Conservation (phyloP, 306 rosid species). For the Glycyrrhiza uralensis region DNA sequence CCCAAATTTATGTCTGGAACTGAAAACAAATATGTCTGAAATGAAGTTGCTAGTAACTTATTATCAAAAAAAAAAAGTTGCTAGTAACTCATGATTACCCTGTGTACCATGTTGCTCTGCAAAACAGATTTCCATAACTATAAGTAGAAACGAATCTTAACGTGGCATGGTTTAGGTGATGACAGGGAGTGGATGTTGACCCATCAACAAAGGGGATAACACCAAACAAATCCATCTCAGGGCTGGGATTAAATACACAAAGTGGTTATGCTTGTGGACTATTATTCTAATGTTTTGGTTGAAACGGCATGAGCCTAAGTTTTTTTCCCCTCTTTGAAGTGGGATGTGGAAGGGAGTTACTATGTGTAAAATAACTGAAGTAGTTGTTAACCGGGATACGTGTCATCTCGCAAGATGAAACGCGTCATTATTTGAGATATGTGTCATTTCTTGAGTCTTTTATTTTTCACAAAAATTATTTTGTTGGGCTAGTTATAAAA, state of each 20-base stretch:
- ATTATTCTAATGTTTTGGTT: constrained; percentile 50
- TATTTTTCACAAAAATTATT: too few relatives aligned
- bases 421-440: too few relatives aligned
- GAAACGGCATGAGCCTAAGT: constrained; percentile 44
- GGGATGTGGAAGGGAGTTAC: not conserved
- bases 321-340: not conserved
- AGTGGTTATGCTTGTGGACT: constrained; percentile 48
- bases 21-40: too few relatives aligned
- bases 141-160: constrained; percentile 63
- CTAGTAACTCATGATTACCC: constrained; percentile 7
- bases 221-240: constrained; percentile 70
- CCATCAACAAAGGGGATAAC: constrained; percentile 73
- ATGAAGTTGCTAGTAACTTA: too few relatives aligned
- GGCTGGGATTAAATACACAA: constrained; percentile 36
- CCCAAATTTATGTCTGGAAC: too few relatives aligned
- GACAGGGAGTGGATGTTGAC: constrained; percentile 90
- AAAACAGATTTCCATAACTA: constrained; percentile 37
- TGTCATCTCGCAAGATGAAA: too few relatives aligned
- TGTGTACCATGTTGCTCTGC: not conserved
- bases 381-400: too few relatives aligned
- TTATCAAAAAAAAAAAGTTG: too few relatives aligned
- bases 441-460: too few relatives aligned
- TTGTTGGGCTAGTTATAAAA: not conserved
- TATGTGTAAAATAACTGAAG: not conserved
- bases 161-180: constrained; percentile 82